These are phyloP conservation scores for Botrytis tulipae DNA, from an alignment of 2,329 filamentous ascomycete genomes.

Conservation along the genomic window DNA sequence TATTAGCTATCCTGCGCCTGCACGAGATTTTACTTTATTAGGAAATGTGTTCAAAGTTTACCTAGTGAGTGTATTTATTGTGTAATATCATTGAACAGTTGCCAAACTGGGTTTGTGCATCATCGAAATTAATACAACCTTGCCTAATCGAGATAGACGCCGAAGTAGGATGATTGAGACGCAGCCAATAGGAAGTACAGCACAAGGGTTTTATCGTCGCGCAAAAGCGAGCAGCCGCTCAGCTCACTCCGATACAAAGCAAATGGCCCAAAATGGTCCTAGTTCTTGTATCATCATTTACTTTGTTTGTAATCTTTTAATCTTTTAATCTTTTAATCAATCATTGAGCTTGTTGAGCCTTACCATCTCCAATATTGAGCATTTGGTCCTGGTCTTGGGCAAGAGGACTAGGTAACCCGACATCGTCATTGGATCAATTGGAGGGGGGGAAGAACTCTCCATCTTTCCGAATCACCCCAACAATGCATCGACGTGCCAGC, in stretches of 20 bases:
- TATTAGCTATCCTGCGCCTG: no score
- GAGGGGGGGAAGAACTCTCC: neutral
- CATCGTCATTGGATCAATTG: neutral
- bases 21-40: neutral
- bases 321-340: neutral
- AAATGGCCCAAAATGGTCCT: neutral
- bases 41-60: neutral
- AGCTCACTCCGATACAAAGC: conserved; percentile 23
- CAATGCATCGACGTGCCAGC: neutral
- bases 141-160: conserved; percentile 39
- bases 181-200: conserved; percentile 31
- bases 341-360: neutral
- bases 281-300: neutral
- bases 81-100: neutral
- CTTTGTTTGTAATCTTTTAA: neutral
- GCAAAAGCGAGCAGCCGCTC: conserved; percentile 34
- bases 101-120: conserved; percentile 23
- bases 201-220: conserved; percentile 31
- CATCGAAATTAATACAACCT: conserved; percentile 29
- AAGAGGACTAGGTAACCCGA: neutral
- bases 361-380: neutral
- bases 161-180: conserved; percentile 31
- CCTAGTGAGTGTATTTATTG: neutral
- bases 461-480: conserved; percentile 1
- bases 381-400: neutral